Base-by-base conservation (phyloP, 2,329 filamentous ascomycete species). In the Grosmannia serpens region DNA sequence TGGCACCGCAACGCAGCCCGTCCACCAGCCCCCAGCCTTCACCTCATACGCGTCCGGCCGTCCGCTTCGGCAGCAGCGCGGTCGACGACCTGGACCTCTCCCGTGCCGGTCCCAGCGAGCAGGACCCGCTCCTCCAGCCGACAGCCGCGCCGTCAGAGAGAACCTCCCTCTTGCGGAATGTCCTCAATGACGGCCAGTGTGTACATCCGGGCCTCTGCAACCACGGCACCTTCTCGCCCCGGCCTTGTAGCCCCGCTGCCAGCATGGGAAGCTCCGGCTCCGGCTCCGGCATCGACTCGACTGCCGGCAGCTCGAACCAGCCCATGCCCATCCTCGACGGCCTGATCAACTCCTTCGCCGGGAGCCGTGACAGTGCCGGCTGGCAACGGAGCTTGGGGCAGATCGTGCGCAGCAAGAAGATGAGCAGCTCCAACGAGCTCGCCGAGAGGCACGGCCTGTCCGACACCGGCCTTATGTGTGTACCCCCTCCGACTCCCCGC, bases 141-240 rank as follows among this genome's bases (percentile, higher is more conserved):
- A 71, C 70, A 62, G 82, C 9, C 27, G 20, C 63, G 35, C 64
- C 71, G 9, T 71, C 70, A 62, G 82, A 85, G 64, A 75, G 74
- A 2, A 82, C 81, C 1, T 74, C 78, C 2, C 70, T 85, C 29
- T 72, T 82, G 15, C 66, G 68, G 9, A 62, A 65, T 29, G 60
- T 69, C 55, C 64, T 70, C 47, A 64, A 73, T 59, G 66, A 70
- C 58, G 64, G 65, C 58, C 70, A 74, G 44, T 70, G 65, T 35
- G 71, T 70, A 6, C 76, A 80, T 63, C 70, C 75, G 11, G 78
- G 76, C 24, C 69, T 70, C 57, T 89, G 85, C 74, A 78, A 80
- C 65, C 87, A 94, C 72, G 89, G 88, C 65, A 88, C 87, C 20
- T 89, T 91, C 67, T 90, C 88, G 50, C 86, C 88, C 1, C 75